Base-by-base conservation (phyloP, 441 rosid genomes). In the Adansonia rubrostipa region DNA sequence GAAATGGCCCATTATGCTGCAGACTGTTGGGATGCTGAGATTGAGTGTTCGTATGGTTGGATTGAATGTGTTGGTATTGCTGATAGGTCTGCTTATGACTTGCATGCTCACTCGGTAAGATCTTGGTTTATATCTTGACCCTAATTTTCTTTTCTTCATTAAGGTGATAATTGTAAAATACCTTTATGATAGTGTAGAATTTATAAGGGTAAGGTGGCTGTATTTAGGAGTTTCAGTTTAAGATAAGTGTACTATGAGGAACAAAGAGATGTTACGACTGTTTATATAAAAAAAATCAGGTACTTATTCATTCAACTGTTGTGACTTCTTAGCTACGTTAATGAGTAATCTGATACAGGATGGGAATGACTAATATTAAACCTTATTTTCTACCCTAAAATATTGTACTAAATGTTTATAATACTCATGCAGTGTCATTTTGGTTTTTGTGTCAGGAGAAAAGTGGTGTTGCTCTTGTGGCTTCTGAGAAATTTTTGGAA, bases 1-100 rank as follows among this genome's bases (percentile, higher is more conserved):
- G 96, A 92, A 84, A 92, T 92, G 94, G 96, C 96, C n/a, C 96
- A 90, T 80, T 92, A 92, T 79, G 96, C 96, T 22, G 92, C 93
- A 17, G 96, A 90, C 73, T 92, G 96, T 81, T 92, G 94, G 94
- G 96, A 92, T 87, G 96, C 96, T 74, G 94, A 92, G 88, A 90
- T 90, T 45, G 96, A 92, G 77, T 82, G 88, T 78, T 88, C 93
- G 1, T 90, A 92, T 79, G 96, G 96, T 71, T 90, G 97, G 97
- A 86, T 92, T 56, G 94, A 90, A 81, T 92, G 97, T 79, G 97
- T 92, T 63, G 94, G 97, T 64, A 90, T 90, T 80, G 97, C 94
- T 45, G 97, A 92, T 83, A 87, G 97, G 76, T 92, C 97, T 86
- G 93, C 97, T 3, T 90, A 85, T 87, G 97, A 92, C 80, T 76